Evolutionary conservation across 2,329 filamentous ascomycete genomes (phyloP).

Genomic region (Drechslera avenae): DNA sequence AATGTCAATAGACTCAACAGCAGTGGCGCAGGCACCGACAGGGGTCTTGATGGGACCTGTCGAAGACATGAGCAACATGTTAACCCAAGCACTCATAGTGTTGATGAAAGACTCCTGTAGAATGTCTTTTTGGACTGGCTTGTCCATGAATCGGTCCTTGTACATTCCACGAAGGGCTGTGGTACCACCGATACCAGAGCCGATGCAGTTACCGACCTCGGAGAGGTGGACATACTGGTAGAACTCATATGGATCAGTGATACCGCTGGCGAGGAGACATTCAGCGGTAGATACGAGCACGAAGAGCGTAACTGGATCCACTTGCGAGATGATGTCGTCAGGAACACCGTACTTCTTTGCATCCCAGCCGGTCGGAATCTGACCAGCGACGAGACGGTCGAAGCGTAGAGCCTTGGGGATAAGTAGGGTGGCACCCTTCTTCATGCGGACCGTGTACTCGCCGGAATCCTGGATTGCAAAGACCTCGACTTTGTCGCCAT

Average conservation of each 20-base stretch:
- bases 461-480: conserved; percentile 94
- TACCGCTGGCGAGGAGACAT: conserved; percentile 86
- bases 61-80: conserved; percentile 97
- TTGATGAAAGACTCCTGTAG: conserved; percentile 99
- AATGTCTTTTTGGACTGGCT: conserved; percentile 97
- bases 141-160: conserved; percentile 95
- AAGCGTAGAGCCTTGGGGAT: conserved; percentile 98
- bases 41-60: conserved; percentile 99
- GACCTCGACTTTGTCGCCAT: conserved; percentile 96
- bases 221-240: conserved; percentile 99
- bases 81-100: conserved; percentile 99
- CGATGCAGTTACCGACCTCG: conserved; percentile 96
- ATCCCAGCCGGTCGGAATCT: conserved; percentile 97
- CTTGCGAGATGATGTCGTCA: conserved; percentile 96
- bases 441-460: conserved; percentile 91
- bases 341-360: conserved; percentile 95
- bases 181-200: conserved; percentile 97
- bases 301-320: conserved; percentile 94
- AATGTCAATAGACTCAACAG: conserved; percentile 96
- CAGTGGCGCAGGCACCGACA: conserved; percentile 94
- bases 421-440: conserved; percentile 92
- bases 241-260: conserved; percentile 99
- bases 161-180: conserved; percentile 95
- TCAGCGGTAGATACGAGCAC: conserved; percentile 94
- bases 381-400: conserved; percentile 94